These are phyloP conservation scores for Conoideocrella luteorostrata DNA, from an alignment of 2,329 filamentous ascomycete genomes.

Conservation along the genomic window DNA sequence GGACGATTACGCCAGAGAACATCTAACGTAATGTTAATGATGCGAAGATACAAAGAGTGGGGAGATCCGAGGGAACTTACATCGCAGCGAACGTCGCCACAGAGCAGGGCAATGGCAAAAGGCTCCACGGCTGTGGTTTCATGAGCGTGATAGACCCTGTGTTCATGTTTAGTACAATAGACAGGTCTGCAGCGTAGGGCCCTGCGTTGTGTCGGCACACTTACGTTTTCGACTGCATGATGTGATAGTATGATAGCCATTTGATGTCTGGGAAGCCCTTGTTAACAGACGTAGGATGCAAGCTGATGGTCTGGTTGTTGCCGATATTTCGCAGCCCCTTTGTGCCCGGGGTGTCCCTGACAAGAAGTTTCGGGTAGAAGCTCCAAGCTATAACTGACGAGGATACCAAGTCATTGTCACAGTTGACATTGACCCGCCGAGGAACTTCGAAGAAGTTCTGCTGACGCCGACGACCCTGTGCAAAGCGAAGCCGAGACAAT, in stretches of 20 bases:
- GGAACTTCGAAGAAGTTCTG: slow-evolving; percentile 79
- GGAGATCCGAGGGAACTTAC: slow-evolving; percentile 34
- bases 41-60: background rate
- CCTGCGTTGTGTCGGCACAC: too few relatives aligned
- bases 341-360: slow-evolving; percentile 59
- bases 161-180: slow-evolving; percentile 9
- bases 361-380: slow-evolving; percentile 90
- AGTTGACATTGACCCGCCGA: slow-evolving; percentile 65
- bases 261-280: slow-evolving; percentile 60
- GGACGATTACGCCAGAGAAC: slow-evolving; percentile 76
- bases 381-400: slow-evolving; percentile 84
- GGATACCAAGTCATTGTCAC: slow-evolving; percentile 71
- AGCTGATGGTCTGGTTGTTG: slow-evolving; percentile 83
- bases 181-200: background rate
- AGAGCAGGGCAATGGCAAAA: slow-evolving; percentile 76
- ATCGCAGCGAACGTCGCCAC: slow-evolving; percentile 83
- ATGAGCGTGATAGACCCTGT: slow-evolving; percentile 78
- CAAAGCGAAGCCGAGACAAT: slow-evolving; percentile 63
- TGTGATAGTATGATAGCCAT: slow-evolving; percentile 93
- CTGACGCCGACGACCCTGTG: slow-evolving; percentile 48
- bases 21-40: slow-evolving; percentile 42
- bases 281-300: slow-evolving; percentile 88
- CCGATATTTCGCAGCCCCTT: slow-evolving; percentile 87
- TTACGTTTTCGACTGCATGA: slow-evolving; percentile 85
- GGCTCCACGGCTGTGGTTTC: slow-evolving; percentile 78